Percentiles rank a stretch among this genome's conserved stretches.
phyloP scores from a whole-genome alignment of 768 basidiomycete species.

The Sarcomyxa edulis region DNA sequence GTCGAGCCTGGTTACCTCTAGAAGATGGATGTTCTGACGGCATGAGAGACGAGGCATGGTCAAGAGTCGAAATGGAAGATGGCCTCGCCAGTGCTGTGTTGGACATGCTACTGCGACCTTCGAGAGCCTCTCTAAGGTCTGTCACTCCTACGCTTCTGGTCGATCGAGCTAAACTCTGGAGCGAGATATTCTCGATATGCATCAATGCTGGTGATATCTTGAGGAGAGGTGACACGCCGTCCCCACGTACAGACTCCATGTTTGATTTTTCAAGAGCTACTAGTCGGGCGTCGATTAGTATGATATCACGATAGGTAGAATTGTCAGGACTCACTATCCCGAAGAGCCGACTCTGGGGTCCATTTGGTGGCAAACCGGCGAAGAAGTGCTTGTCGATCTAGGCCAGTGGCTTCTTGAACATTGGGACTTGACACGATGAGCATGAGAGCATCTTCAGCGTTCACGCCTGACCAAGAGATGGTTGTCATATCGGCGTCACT shows the following conservation, averaged over 20 bases:
- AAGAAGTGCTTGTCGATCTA: slow-evolving; percentile 52
- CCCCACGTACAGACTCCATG: slow-evolving; percentile 55
- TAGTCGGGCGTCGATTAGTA: too few relatives aligned
- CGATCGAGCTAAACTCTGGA: slow-evolving; percentile 78
- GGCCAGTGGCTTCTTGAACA: slow-evolving; percentile 60
- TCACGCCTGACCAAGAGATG: slow-evolving; percentile 36
- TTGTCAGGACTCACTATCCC: slow-evolving; percentile 63
- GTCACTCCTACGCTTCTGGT: slow-evolving; percentile 80
- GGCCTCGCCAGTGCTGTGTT: slow-evolving; percentile 65
- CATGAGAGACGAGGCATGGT: slow-evolving; percentile 53
- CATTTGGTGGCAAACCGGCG: slow-evolving; percentile 55
- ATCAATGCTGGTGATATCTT: slow-evolving; percentile 83
- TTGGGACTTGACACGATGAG: slow-evolving; percentile 46
- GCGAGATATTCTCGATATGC: slow-evolving; percentile 87
- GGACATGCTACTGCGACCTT: slow-evolving; percentile 80
- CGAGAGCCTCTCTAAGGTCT: slow-evolving; percentile 84
- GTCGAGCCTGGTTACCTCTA: slow-evolving; percentile 46
- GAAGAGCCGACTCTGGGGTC: slow-evolving; percentile 71
- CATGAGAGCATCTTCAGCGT: slow-evolving; percentile 48
- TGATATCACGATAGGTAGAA: too few relatives aligned
- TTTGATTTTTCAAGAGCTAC: too few relatives aligned
- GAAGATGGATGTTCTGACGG: slow-evolving; percentile 26
- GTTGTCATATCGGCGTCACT: slow-evolving; percentile 14
- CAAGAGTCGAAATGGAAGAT: slow-evolving; percentile 73
- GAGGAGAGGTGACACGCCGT: slow-evolving; percentile 68